Conservation (phyloP, 2,329 filamentous ascomycete genomes). For the Colletotrichum brevisporum region DNA sequence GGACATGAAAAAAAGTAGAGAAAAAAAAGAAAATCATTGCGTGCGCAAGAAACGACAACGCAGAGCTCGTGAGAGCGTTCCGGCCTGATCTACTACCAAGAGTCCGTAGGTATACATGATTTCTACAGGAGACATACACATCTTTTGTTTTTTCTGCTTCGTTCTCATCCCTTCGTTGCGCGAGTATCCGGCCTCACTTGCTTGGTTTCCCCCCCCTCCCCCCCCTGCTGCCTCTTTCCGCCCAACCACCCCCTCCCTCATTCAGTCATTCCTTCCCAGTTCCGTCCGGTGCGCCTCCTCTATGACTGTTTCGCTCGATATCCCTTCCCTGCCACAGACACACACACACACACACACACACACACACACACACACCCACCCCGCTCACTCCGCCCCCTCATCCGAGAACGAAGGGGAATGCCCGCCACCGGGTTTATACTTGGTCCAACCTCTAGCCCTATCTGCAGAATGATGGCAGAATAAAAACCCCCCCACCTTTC, state of each 20-base stretch:
- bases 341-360: not conserved
- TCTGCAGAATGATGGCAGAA: conserved; percentile 14
- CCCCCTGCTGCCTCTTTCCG: not conserved
- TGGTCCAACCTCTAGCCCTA: not conserved
- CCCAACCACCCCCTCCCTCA: conserved; percentile 6
- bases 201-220: not conserved
- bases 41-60: conserved; percentile 15
- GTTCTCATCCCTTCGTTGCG: conserved; percentile 36
- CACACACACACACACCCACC: not conserved
- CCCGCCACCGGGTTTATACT: conserved; percentile 9
- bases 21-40: not conserved
- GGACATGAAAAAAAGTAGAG: not conserved
- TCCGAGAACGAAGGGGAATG: not conserved
- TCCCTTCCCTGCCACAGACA: conserved; percentile 2
- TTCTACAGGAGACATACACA: conserved; percentile 33
- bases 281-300: conserved; percentile 17
- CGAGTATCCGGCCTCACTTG: conserved; percentile 35
- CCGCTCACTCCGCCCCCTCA: not conserved
- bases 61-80: conserved; percentile 44
- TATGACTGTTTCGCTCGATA: conserved; percentile 29
- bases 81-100: conserved; percentile 41
- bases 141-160: conserved; percentile 17
- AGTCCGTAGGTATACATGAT: conserved; percentile 35
- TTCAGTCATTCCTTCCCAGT: conserved; percentile 21
- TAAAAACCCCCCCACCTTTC: conserved; percentile 9